phyloP scores from a whole-genome alignment of 2,329 filamentous ascomycete species.

The Alternaria sp. region DNA sequence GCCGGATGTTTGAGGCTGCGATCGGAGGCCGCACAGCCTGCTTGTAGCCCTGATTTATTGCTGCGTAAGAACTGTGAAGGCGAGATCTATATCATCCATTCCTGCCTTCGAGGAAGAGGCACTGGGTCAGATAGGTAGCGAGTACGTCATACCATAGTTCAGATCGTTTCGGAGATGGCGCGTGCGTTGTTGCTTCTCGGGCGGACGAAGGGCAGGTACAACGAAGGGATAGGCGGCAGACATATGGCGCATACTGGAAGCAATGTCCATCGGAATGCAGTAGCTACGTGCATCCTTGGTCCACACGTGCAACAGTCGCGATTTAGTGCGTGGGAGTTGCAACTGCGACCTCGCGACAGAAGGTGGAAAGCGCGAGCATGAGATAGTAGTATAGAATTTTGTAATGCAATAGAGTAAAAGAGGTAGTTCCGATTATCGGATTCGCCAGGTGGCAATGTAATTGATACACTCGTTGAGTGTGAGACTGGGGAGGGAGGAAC shows the following conservation, averaged over 20 bases:
- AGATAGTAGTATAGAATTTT: neutral
- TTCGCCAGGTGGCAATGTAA: neutral
- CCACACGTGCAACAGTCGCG: neutral
- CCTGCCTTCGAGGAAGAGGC: neutral
- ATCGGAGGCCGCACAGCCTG: neutral
- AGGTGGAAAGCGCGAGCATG: neutral
- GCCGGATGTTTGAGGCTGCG: neutral
- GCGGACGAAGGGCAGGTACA: neutral
- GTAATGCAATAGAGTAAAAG: neutral
- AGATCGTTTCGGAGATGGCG: neutral
- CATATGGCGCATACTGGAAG: neutral
- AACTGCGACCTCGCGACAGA: neutral
- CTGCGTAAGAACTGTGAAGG: neutral
- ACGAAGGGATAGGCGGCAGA: neutral
- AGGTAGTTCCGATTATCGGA: neutral
- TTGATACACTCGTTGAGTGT: neutral
- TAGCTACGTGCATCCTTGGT: neutral
- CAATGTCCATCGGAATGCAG: neutral
- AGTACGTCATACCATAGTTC: neutral
- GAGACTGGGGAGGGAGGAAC: neutral
- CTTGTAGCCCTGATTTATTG: neutral
- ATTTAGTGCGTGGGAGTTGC: neutral
- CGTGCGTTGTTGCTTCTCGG: neutral
- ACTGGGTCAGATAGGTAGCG: neutral
- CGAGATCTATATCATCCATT: neutral